phyloP scores from a whole-genome alignment of 2,329 filamentous ascomycete species.

The Trichoderma sp. region DNA sequence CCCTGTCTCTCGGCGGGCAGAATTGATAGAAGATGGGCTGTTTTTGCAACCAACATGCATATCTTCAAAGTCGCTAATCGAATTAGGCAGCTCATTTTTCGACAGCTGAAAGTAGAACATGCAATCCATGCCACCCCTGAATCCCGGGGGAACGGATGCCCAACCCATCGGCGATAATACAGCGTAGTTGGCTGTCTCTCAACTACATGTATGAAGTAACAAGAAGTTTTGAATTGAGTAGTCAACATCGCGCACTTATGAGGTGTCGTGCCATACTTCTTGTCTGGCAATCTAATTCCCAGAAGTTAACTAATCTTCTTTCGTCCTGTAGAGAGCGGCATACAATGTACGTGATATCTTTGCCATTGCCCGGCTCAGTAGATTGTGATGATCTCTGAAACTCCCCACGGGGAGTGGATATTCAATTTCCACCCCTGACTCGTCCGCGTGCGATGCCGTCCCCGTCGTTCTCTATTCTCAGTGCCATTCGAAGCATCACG shows the following conservation, averaged over 20 bases:
- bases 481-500: background rate
- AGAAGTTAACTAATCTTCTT: background rate
- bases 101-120: background rate
- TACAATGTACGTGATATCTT: background rate
- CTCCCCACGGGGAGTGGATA: background rate
- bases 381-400: background rate
- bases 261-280: background rate
- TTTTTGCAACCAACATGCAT: conserved; percentile 10
- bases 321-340: background rate
- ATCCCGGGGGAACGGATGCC: background rate
- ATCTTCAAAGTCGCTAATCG: background rate
- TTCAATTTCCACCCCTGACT: background rate
- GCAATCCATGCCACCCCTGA: background rate
- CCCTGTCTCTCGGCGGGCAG: background rate
- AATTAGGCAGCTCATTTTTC: background rate
- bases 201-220: background rate
- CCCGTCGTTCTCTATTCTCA: background rate
- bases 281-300: background rate
- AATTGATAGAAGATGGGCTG: background rate
- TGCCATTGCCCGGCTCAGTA: background rate
- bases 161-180: background rate
- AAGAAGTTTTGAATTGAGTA: background rate
- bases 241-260: background rate
- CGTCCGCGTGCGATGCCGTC: background rate
- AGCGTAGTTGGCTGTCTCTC: background rate